Base-by-base conservation (phyloP, 2,329 filamentous ascomycete genomes). In the Talaromyces verruculosus region DNA sequence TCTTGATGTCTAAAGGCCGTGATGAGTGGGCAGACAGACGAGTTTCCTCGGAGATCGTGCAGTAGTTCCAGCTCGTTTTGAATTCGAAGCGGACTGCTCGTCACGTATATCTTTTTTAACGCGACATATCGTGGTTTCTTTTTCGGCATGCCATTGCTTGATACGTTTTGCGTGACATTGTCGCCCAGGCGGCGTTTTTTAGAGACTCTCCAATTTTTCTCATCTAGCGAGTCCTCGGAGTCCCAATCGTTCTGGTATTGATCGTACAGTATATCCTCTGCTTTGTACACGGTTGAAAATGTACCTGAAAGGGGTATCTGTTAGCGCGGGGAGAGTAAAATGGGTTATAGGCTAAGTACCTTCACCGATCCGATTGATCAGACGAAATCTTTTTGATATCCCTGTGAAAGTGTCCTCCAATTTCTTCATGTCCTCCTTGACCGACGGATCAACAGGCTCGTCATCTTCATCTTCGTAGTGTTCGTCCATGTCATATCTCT, bases 41-140 rank as follows among this genome's bases (percentile, higher is more conserved):
- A 85, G 67, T 91, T 96, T 65, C 90, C 87, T 60, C 91, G 87
- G 8, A 99, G 86, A 75, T 97, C 93, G 75, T 96, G 88, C 25
- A 99, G 87, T 25, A 99, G 85, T 72, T 98, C 94, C 19, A 99
- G 88, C 79, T 99, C 95, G 80, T 99, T 99, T 75, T 96, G 87
- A 71, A 99, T 98, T 55, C 95, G 91, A 33, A 89, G 85, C 0
- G 95, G 95, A 71, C 93, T 97, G 68, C 93, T 97, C 0, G 96
- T 99, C 69, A 98, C 95, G 78, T 99, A 99, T 72, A 99, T 99
- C 82, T 99, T 99, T 82, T 99, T 99, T 79, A 99, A 91, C 22
- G 96, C 95, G 68, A 99, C 96, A 74, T 90, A 98, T 75, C 90
- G 91, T 28, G 90, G 83, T 70, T 65, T 64, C 81, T 84, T 39